Base-by-base conservation (phyloP, 2,329 filamentous ascomycete species). In the Cytospora paraplurivora region DNA sequence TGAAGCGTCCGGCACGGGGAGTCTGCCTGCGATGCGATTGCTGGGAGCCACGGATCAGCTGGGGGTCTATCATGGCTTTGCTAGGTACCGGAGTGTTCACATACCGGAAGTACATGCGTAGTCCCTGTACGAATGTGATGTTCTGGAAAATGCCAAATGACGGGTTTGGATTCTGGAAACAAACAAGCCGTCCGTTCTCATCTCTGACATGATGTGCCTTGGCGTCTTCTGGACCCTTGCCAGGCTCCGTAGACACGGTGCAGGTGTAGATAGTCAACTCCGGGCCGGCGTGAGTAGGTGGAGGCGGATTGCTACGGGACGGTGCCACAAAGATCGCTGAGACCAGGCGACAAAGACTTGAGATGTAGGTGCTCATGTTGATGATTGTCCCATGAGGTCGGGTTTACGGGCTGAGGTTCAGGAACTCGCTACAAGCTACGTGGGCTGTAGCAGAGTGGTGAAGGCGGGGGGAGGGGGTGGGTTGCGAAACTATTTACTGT, bases 241-340 rank as follows among this genome's bases (percentile, higher is more conserved):
- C 56, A 38, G 33, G n/a, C 33, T 58, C 44, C 33, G 37, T 49
- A 10, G 56, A 58, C 13, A 51, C 44, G 19, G 38, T 51, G 44
- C 44, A 58, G 7, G 44, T 50, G 33, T 58, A 58, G 7, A 33
- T n/a, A n/a, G 13, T 32, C 56, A 58, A 27, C 5, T 41, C n/a
- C 19, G 6, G 12, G 8, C 7, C 35, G 7, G 19, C 11, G 4
- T 38, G 17, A n/a, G 3, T 7, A 17, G 13, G n/a, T 19, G 32
- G n/a, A 17, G n/a, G 10, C 12, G 6, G 21, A 7, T 27, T 34
- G 11, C 19, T 19, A 50, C 21, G 17, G 11, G 12, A 35, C 6
- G 7, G 11, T 19, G 15, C 7, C 13, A 3, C 32, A 8, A 57
- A 11, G 15, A 35, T 21, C 4, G 2, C 21, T 10, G 38, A 35